phyloP scores from a whole-genome alignment of 805 yeast species.

The Candida yuanshanica region DNA sequence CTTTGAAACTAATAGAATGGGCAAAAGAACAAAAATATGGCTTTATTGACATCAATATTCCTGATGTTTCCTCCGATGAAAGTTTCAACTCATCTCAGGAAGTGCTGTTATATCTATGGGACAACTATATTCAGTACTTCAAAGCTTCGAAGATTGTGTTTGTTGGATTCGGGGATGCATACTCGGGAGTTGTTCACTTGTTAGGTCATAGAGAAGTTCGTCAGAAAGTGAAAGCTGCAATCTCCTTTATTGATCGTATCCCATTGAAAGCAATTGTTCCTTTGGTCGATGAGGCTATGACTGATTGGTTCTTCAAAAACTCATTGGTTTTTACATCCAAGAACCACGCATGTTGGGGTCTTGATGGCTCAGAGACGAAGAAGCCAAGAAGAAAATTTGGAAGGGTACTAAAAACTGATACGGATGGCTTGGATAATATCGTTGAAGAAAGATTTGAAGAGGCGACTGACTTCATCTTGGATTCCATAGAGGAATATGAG shows the following conservation, averaged over 20 bases:
- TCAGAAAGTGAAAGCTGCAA: constrained; percentile 63
- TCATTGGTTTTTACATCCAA: constrained; percentile 76
- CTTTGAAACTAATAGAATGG: constrained; percentile 68
- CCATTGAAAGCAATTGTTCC: constrained; percentile 78
- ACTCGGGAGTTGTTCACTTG: constrained; percentile 79
- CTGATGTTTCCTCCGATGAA: constrained; percentile 44
- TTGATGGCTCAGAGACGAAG: constrained; percentile 42
- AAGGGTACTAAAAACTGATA: constrained; percentile 68
- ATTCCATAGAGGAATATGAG: constrained; percentile 66
- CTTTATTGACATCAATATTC: constrained; percentile 77
- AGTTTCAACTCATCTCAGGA: constrained; percentile 68
- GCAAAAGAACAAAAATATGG: constrained; percentile 57
- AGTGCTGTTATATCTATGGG: constrained; percentile 78
- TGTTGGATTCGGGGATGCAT: constrained; percentile 86
- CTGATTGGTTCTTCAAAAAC: constrained; percentile 87
- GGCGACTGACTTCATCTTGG: constrained; percentile 76
- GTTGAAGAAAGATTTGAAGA: constrained; percentile 81
- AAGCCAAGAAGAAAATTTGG: constrained; percentile 90
- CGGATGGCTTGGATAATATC: constrained; percentile 70
- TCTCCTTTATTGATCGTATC: constrained; percentile 62
- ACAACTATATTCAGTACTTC: constrained; percentile 77
- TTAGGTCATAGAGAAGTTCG: constrained; percentile 74
- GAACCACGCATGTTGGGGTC: constrained; percentile 78
- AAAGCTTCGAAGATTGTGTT: constrained; percentile 66
- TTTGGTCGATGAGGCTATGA: constrained; percentile 79